Evolutionary conservation across 192 early-diverging fungal genomes (phyloP).

Genomic region (Podila minutissima): DNA sequence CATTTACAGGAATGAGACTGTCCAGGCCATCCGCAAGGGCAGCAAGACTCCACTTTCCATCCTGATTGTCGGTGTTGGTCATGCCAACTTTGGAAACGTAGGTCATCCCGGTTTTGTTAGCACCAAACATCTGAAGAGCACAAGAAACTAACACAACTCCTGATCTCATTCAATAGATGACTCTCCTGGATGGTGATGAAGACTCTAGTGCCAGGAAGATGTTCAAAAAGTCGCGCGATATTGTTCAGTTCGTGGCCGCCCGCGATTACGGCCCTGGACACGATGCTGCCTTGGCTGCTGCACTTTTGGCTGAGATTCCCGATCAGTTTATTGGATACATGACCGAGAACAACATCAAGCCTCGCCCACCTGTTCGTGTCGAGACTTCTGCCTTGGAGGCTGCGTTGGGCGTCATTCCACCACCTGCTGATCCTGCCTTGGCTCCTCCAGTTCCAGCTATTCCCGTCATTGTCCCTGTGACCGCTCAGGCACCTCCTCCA

Average conservation of each 20-base stretch:
- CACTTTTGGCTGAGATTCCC: slow-evolving; percentile 63
- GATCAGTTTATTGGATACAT: slow-evolving; percentile 64
- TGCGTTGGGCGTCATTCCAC: neutral
- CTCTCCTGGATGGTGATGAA: slow-evolving; percentile 59
- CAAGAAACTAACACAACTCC: neutral
- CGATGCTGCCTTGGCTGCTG: slow-evolving; percentile 47
- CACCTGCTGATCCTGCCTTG: neutral
- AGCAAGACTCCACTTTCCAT: slow-evolving; percentile 57
- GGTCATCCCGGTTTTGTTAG: neutral
- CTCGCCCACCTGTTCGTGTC: slow-evolving; percentile 16
- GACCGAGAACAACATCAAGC: slow-evolving; percentile 41
- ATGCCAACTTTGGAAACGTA: slow-evolving; percentile 57
- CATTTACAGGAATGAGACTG: slow-evolving; percentile 49
- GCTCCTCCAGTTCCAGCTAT: neutral
- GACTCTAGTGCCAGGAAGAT: slow-evolving; percentile 2
- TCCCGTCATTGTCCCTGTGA: neutral
- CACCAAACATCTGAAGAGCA: too few relatives aligned
- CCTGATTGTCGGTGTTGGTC: slow-evolving; percentile 66
- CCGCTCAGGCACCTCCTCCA: neutral
- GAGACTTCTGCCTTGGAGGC: slow-evolving; percentile 3
- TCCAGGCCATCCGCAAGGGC: slow-evolving; percentile 55
- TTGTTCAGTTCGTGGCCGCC: slow-evolving; percentile 69
- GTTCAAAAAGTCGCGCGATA: slow-evolving; percentile 54
- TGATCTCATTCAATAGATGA: slow-evolving; percentile 35
- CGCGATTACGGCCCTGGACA: slow-evolving; percentile 30